Percentiles rank a stretch among this genome's conserved stretches.
phyloP scores from a whole-genome alignment of 768 basidiomycete species.

The Leccinum incarnatum region DNA sequence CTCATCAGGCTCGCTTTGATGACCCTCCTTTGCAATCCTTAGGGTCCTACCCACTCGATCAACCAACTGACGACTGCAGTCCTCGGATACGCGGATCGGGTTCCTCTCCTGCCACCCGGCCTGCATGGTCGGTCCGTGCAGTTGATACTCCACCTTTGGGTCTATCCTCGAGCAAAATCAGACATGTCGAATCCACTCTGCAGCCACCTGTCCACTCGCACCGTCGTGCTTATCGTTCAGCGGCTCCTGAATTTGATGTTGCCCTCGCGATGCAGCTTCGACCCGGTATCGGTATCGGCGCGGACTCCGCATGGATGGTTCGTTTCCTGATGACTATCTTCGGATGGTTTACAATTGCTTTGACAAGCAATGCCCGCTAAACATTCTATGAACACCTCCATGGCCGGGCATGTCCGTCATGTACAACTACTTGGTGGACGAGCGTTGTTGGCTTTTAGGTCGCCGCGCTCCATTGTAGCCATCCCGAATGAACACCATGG shows the following conservation, averaged over 20 bases:
- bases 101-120: slow-evolving; percentile 17
- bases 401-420: neutral
- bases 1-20: slow-evolving; percentile 5
- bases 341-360: slow-evolving; percentile 69
- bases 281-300: slow-evolving; percentile 65
- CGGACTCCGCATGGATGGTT: slow-evolving; percentile 78
- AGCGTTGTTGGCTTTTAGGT: neutral
- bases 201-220: slow-evolving; percentile 20
- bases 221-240: slow-evolving; percentile 37
- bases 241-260: slow-evolving; percentile 52
- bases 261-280: slow-evolving; percentile 78
- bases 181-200: slow-evolving; percentile 1
- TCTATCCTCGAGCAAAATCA: slow-evolving; percentile 8
- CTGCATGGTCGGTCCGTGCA: slow-evolving; percentile 32
- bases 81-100: slow-evolving; percentile 15
- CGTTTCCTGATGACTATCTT: slow-evolving; percentile 77
- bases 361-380: slow-evolving; percentile 37
- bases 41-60: slow-evolving; percentile 7
- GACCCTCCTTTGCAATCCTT: slow-evolving; percentile 13
- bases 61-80: slow-evolving; percentile 9
- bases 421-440: neutral
- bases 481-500: slow-evolving; percentile 5
- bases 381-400: neutral
- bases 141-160: slow-evolving; percentile 21
- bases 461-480: neutral